Base-by-base conservation (phyloP, 2,329 filamentous ascomycete species). In the Hymenotorrendiella dingleyae region DNA sequence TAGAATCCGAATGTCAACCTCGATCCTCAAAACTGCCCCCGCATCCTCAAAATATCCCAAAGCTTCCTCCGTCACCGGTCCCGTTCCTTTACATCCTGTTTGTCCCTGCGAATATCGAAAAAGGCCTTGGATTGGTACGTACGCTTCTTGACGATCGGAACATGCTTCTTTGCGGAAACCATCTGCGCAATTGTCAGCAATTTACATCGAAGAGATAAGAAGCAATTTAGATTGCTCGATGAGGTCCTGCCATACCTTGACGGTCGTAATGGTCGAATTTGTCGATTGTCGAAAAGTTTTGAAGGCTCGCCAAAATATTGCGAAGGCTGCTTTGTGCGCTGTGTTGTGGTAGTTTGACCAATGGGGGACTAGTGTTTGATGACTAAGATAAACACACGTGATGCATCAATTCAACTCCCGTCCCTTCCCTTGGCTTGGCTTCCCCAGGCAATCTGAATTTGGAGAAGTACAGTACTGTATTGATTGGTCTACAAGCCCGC, bases 141-240 rank as follows among this genome's bases (percentile, higher is more conserved):
- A 94, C 89, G 89, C 89, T 98, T 98, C 88, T 98, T 98, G 69
- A 98, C 87, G 81, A 98, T 98, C 67, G 90, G 84, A 69, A 97
- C 82, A 76, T 97, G 93, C 81, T 94, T 94, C 86, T 94, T 94
- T 74, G 91, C 86, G 84, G 90, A 81, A 80, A 91, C 89, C 93
- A 97, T 97, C 90, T 91, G 54, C 59, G 54, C 34, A 57, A 34
- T 19, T 29, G 37, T 54, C 28, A 55, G 51, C 33, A 40, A 24
- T n/a, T 24, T 28, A 14, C n/a, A 21, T 17, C 6, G 20, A 12
- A 36, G 12, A 4, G 19, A 17, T 16, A 17, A 34, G 30, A 16
- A 17, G n/a, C n/a, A n/a, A n/a, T n/a, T n/a, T n/a, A n/a, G n/a
- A n/a, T 29, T 14, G 16, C 16, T 24, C 24, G 32, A 17, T 21